Base-by-base conservation (phyloP, 164 flowering plant genomes). In the Chloranthus sessilifolius region DNA sequence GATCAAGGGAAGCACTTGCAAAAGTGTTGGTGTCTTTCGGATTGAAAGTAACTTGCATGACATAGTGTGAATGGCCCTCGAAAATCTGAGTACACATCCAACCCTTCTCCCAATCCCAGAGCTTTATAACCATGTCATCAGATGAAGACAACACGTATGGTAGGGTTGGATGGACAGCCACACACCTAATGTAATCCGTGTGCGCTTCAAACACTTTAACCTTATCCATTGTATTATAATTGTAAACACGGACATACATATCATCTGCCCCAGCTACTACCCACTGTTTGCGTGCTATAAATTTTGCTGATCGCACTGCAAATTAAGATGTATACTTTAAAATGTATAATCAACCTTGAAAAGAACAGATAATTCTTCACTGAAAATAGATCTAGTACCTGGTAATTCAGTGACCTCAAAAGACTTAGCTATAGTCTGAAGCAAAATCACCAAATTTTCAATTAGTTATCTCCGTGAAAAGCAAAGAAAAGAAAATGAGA, bases 1-100 rank as follows among this genome's bases (percentile, higher is more conserved):
- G 86, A 74, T 92, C 98, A 55, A 92, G 98, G 12, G 96, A 92
- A 26, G 96, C 94, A 76, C 98, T 92, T 7, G 96, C 96, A 69
- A 92, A 92, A 27, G 92, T 88, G 47, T 85, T 83, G 60, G 96
- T 82, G 71, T 92, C 95, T 71, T 88, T 88, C 11, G 98, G 98
- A 63, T 92, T 85, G 63, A 92, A 79, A 17, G 91, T 79, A 41
- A 92, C 90, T 77, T 88, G 98, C 98, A 92, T 92, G 35, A 92
- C 98, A 59, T 88, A 92, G 64, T 92, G 98, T 12, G 95, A 88
- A 63, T 92, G 98, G 3, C 98, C 96, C 61, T 85, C 96, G 53
- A 92, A 92, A 24, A 83, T 81, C 52, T 88, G 95, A 49, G 88
- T 83, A 49, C 92, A 81, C 42, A 60, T 62, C 97, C 95, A 89